Conservation (phyloP, 1,139 yeast genomes). For the Blastobotrys apis region DNA sequence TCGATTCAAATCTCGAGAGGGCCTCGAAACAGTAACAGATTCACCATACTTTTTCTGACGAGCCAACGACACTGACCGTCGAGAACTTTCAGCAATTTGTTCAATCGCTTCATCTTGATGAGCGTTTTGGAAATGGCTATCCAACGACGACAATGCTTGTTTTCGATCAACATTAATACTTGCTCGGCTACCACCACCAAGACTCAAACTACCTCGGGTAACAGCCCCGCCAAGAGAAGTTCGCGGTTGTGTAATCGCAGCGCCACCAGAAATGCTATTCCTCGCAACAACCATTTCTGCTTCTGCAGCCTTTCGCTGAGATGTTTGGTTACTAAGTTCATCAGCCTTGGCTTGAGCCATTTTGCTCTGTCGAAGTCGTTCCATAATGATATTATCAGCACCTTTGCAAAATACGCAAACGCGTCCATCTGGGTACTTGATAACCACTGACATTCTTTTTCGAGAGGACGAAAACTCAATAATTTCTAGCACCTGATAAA, state of each 20-base stretch:
- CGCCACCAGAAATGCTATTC: slow-evolving; percentile 35
- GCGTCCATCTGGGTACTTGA: slow-evolving; percentile 73
- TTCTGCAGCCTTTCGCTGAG: slow-evolving; percentile 68
- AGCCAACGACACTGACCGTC: slow-evolving; percentile 62
- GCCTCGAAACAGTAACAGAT: slow-evolving; percentile 6
- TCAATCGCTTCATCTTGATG: slow-evolving; percentile 54
- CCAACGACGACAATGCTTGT: slow-evolving; percentile 41
- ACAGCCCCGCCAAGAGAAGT: slow-evolving; percentile 7
- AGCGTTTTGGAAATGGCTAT: slow-evolving; percentile 49
- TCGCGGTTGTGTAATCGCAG: background rate
- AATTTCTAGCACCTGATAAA: slow-evolving; percentile 68
- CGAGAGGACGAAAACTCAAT: slow-evolving; percentile 85
- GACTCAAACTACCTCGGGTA: slow-evolving; percentile 13
- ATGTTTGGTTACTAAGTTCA: slow-evolving; percentile 58
- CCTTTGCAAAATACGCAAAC: slow-evolving; percentile 85
- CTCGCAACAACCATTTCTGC: slow-evolving; percentile 62
- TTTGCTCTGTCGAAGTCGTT: slow-evolving; percentile 54
- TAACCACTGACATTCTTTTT: slow-evolving; percentile 90
- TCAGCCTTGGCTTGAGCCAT: slow-evolving; percentile 59
- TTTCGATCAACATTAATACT: slow-evolving; percentile 29
- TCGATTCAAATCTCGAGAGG: slow-evolving; percentile 20
- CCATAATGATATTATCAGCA: slow-evolving; percentile 90
- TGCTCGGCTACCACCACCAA: slow-evolving; percentile 24
- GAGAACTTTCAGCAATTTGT: slow-evolving; percentile 54
- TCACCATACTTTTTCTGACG: slow-evolving; percentile 60